These are phyloP conservation scores for Auricularia cornea DNA, from an alignment of 768 basidiomycete species.

Conservation along the genomic window DNA sequence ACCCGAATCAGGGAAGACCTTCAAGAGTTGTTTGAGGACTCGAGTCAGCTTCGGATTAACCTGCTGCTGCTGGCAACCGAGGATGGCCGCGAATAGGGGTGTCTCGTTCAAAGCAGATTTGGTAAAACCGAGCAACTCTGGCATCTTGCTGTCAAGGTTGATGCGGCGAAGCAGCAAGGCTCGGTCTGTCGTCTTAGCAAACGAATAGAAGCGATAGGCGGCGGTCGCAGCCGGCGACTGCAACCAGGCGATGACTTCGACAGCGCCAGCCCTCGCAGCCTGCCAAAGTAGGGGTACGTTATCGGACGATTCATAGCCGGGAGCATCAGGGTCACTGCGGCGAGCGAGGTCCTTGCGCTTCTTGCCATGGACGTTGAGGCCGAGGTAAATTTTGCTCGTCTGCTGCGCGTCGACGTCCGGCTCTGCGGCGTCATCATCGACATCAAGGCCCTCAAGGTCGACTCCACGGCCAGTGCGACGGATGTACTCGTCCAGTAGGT, in stretches of 20 bases:
- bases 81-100: constrained; percentile 38
- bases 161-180: constrained; percentile 36
- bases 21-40: constrained; percentile 32
- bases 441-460: constrained; percentile 1
- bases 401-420: constrained; percentile 30
- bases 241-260: constrained; percentile 40
- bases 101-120: constrained; percentile 42
- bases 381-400: constrained; percentile 36
- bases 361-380: constrained; percentile 56
- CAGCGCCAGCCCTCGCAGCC: constrained; percentile 23
- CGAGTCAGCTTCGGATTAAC: not conserved
- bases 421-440: constrained; percentile 14
- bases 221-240: constrained; percentile 35
- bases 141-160: constrained; percentile 34
- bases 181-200: constrained; percentile 31
- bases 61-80: constrained; percentile 17
- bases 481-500: constrained; percentile 51
- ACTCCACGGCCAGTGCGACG: constrained; percentile 38
- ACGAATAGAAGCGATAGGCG: constrained; percentile 44
- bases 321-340: constrained; percentile 42
- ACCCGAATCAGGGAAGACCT: constrained; percentile 31
- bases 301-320: constrained; percentile 1
- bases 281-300: constrained; percentile 32
- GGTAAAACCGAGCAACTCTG: constrained; percentile 45
- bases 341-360: constrained; percentile 46